These are phyloP conservation scores for Mollisiaceae sp. DNA, from an alignment of 2,329 filamentous ascomycete genomes.

Conservation along the genomic window DNA sequence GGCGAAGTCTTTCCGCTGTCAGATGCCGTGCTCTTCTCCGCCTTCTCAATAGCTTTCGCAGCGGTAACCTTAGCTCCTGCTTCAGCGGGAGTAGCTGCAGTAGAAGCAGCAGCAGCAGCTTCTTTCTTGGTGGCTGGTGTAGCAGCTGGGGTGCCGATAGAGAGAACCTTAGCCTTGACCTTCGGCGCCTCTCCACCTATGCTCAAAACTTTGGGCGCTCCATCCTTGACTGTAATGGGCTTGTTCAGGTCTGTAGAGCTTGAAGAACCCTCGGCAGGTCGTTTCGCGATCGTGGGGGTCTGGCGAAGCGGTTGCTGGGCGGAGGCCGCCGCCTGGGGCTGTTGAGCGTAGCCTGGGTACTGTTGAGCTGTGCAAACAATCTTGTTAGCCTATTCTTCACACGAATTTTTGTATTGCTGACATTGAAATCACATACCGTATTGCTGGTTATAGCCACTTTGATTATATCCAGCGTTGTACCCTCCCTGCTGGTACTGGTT, in stretches of 20 bases:
- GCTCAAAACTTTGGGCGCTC: constrained; percentile 67
- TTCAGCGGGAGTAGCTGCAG: constrained; percentile 53
- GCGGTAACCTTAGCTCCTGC: constrained; percentile 85
- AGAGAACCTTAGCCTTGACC: constrained; percentile 71
- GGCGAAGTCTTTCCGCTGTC: constrained; percentile 78
- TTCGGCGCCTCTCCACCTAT: constrained; percentile 64
- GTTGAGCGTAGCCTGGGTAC: constrained; percentile 60
- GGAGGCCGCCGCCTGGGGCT: constrained; percentile 49
- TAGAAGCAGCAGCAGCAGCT: constrained; percentile 42
- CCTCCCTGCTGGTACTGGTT: constrained; percentile 54
- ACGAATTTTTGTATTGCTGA: not conserved
- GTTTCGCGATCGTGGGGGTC: constrained; percentile 68
- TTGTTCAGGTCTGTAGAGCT: constrained; percentile 53
- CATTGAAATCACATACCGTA: constrained; percentile 45
- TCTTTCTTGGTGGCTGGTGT: constrained; percentile 50
- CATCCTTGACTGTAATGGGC: constrained; percentile 59
- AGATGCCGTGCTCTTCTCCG: constrained; percentile 68
- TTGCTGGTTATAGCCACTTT: constrained; percentile 42
- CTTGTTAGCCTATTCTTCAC: constrained; percentile 17
- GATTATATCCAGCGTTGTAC: constrained; percentile 42
- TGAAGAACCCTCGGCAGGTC: constrained; percentile 56
- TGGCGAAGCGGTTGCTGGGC: constrained; percentile 50
- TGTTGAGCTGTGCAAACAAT: constrained; percentile 48
- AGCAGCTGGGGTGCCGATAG: constrained; percentile 68
- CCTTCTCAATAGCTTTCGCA: constrained; percentile 92